Percentiles rank a stretch among this genome's conserved stretches.
Evolutionary conservation across 441 rosid genomes (phyloP).

Genomic region (Codiaeum variegatum): DNA sequence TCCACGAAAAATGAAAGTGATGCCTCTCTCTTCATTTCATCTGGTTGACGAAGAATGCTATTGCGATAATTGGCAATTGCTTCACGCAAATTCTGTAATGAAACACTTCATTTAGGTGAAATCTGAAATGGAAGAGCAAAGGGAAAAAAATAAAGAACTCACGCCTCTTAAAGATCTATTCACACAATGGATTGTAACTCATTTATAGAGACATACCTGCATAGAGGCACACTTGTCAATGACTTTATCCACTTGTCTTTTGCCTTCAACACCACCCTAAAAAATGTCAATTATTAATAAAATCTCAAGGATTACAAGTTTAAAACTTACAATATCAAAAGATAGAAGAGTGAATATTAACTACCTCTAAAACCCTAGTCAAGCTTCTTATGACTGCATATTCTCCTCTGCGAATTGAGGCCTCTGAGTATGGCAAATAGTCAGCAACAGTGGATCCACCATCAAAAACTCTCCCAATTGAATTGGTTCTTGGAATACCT

Average conservation of each 20-base stretch:
- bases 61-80: slow-evolving; percentile 91
- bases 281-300: slow-evolving; percentile 26
- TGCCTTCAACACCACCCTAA: slow-evolving; percentile 99
- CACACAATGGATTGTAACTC: neutral
- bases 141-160: slow-evolving; percentile 10
- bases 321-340: slow-evolving; percentile 9
- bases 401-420: slow-evolving; percentile 94
- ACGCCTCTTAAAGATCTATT: slow-evolving; percentile 17
- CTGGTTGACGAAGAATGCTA: slow-evolving; percentile 94
- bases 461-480: slow-evolving; percentile 79
- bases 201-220: slow-evolving; percentile 64
- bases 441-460: slow-evolving; percentile 56
- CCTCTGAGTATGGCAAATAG: slow-evolving; percentile 80
- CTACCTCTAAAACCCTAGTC: slow-evolving; percentile 94
- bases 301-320: slow-evolving; percentile 25
- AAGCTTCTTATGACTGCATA: slow-evolving; percentile 92
- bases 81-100: slow-evolving; percentile 90
- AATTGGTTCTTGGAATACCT: slow-evolving; percentile 85
- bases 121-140: slow-evolving; percentile 14
- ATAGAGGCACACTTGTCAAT: slow-evolving; percentile 98
- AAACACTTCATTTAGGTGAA: slow-evolving; percentile 25
- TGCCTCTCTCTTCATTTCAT: slow-evolving; percentile 99
- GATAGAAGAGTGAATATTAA: slow-evolving; percentile 5
- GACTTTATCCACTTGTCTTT: slow-evolving; percentile 95
- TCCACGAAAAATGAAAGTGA: slow-evolving; percentile 93